Evolutionary conservation across 164 flowering plant species (phyloP).

Genomic region (Piper longum): DNA sequence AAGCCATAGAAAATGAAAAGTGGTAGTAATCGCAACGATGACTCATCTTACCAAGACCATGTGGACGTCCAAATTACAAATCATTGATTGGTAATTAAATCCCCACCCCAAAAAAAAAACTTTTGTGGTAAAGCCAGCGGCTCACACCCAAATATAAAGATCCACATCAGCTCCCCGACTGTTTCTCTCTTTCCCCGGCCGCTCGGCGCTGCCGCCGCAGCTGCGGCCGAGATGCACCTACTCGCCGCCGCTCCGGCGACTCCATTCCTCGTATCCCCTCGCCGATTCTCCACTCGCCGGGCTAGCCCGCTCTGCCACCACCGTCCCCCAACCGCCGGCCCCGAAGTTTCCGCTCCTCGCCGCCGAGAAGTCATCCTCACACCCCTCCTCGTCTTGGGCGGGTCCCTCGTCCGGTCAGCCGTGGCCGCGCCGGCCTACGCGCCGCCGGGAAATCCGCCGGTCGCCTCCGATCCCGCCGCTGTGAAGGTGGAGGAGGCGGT

Average conservation of each 20-base stretch:
- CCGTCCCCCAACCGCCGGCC: not conserved
- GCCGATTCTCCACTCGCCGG: not conserved
- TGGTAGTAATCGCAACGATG: too few species aligned
- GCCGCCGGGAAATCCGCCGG: conserved; percentile 10
- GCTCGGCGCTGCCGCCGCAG: not conserved
- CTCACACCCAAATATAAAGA: too few species aligned
- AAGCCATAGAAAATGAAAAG: too few species aligned
- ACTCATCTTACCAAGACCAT: too few species aligned
- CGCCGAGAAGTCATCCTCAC: conserved; percentile 42
- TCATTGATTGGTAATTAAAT: too few species aligned
- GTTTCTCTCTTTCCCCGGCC: too few species aligned
- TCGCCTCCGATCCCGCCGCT: conserved; percentile 1
- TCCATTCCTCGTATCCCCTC: not conserved
- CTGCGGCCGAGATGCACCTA: not conserved
- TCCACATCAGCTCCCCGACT: too few species aligned
- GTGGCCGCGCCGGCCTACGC: conserved; percentile 49
- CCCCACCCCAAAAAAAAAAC: too few species aligned
- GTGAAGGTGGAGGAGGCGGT: conserved; percentile 6
- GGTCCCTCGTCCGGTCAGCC: conserved; percentile 30
- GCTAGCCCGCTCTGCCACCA: not conserved
- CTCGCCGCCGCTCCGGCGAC: not conserved
- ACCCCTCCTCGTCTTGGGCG: conserved; percentile 47
- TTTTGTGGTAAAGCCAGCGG: too few species aligned
- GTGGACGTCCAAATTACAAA: too few species aligned
- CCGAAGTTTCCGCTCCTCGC: not conserved